These are phyloP conservation scores for Imleria badia DNA, from an alignment of 768 basidiomycete species.

Conservation along the genomic window DNA sequence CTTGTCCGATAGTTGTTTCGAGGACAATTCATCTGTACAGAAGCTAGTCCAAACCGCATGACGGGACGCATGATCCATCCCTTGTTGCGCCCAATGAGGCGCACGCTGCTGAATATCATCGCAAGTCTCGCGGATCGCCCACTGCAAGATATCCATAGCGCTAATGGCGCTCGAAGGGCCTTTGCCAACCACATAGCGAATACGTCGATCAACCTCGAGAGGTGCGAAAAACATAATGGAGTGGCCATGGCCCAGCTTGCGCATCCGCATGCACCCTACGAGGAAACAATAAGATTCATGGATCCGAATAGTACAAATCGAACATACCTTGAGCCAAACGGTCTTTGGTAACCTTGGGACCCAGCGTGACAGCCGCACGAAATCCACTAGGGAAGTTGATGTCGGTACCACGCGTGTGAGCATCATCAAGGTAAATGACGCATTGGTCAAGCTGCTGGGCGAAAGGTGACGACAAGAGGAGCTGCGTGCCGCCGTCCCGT, in stretches of 20 bases:
- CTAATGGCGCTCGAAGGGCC: too few relatives aligned
- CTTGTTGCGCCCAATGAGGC: too few relatives aligned
- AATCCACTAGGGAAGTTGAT: slow-evolving; percentile 9
- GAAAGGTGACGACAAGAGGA: slow-evolving; percentile 32
- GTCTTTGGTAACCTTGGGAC: slow-evolving; percentile 9
- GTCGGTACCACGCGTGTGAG: slow-evolving; percentile 13
- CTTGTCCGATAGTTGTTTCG: slow-evolving; percentile 6
- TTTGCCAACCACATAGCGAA: slow-evolving; percentile 23
- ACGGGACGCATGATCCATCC: too few relatives aligned
- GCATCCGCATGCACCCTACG: slow-evolving; percentile 55
- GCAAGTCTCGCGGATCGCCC: slow-evolving; percentile 36
- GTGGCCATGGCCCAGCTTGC: slow-evolving; percentile 47
- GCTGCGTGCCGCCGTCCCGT: slow-evolving; percentile 28
- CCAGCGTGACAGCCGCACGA: slow-evolving; percentile 9
- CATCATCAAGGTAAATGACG: slow-evolving; percentile 10
- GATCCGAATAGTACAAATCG: too few relatives aligned
- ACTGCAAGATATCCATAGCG: too few relatives aligned
- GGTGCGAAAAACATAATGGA: slow-evolving; percentile 42
- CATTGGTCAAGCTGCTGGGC: slow-evolving; percentile 33
- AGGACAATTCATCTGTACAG: background rate
- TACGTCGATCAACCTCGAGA: slow-evolving; percentile 21
- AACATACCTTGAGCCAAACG: slow-evolving; percentile 13
- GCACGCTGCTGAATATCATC: slow-evolving; percentile 9
- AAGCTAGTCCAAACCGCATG: slow-evolving; percentile 21
- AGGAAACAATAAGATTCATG: background rate